Conservation (phyloP, 106 monocot genomes). For the Apostasia ramifera region DNA sequence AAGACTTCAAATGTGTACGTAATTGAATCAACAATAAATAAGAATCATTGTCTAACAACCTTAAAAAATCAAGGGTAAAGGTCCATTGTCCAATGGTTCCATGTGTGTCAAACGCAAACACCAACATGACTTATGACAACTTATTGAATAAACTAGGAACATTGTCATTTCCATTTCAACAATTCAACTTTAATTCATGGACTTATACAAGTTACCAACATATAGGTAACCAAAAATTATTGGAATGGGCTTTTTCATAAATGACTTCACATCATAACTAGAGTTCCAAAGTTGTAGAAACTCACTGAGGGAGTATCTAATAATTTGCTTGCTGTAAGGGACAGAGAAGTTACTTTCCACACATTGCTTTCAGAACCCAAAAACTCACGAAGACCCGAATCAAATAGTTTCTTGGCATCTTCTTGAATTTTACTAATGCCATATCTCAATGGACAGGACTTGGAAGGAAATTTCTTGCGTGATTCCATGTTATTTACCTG, state of each 20-base stretch:
- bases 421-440: constrained; percentile 84
- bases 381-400: constrained; percentile 69
- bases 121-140: not conserved
- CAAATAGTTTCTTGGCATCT: constrained; percentile 87
- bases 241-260: not conserved
- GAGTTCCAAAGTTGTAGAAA: constrained; percentile 7
- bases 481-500: constrained; percentile 44
- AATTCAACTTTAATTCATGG: not conserved
- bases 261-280: not conserved
- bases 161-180: not conserved
- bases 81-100: not conserved
- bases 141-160: not conserved
- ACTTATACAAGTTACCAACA: not conserved
- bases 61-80: not conserved
- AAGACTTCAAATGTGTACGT: not conserved
- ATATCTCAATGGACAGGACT: constrained; percentile 87
- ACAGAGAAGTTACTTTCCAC: constrained; percentile 87
- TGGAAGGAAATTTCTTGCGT: constrained; percentile 87
- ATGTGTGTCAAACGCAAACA: not conserved
- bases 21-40: not conserved
- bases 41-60: not conserved
- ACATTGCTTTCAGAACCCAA: constrained; percentile 34
- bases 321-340: constrained; percentile 92
- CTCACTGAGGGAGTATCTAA: constrained; percentile 72
- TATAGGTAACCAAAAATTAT: not conserved